Base-by-base conservation (phyloP, 202 grass and related monocot genomes). In the Schoenoplectus tabernaemontani region DNA sequence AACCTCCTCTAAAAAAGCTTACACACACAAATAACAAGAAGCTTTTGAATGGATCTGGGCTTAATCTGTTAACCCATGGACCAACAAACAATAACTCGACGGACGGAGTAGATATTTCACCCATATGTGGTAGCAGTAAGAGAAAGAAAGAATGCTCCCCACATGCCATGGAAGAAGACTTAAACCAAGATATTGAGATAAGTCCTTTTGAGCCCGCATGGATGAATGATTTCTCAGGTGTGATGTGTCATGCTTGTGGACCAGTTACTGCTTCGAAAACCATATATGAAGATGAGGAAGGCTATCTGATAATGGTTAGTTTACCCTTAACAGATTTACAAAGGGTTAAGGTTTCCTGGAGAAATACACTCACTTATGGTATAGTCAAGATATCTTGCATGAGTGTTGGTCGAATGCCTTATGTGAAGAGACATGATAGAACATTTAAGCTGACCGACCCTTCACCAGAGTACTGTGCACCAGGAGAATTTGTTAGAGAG, bases 331-430 rank as follows among this genome's bases (percentile, higher is more conserved):
- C 87, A 76, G 90, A 93, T 89, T 82, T 93, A 71, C 90, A 93
- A 42, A 89, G 82, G 63, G 90, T 97, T 71, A 97, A 97, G 70
- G 93, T 97, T 76, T 86, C 93, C 43, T 97, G 93, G 93, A 97
- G 85, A 75, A 97, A 97, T 28, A 93, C 88, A 78, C 85, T 89
- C 63, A 86, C 87, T 78, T 84, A 86, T 88, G 93, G 93, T 3
- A 74, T 97, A 12, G 87, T 97, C 19, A 97, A 97, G 85, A 68
- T 97, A 76, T 89, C 90, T n/a, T 89, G 90, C 67, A 43, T 83
- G 36, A 97, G 93, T n/a, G 57, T 83, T 37, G 90, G 89, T 30
- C 62, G 83, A 42, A 91, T 88, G 82, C 90, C 88, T 71, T 88
- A 84, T 46, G 43, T 93, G 41, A 97, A 91, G 85, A 84, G 93